Conservation (phyloP, 2,329 filamentous ascomycete genomes). For the Zymoseptoria brevis region DNA sequence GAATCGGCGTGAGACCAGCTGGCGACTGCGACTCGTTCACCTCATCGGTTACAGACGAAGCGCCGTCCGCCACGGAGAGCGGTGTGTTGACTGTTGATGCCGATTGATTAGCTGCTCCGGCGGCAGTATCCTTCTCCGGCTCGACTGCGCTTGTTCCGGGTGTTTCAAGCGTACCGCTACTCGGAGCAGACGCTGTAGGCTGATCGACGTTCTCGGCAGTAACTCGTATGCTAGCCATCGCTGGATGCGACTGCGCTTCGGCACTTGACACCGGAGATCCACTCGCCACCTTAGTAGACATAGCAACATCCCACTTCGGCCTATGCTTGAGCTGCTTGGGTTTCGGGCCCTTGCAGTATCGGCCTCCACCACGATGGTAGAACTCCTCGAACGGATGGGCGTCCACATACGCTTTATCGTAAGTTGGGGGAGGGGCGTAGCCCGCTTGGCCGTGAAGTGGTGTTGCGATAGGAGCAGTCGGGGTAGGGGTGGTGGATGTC, state of each 20-base stretch:
- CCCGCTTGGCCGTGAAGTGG: neutral
- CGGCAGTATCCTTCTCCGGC: neutral
- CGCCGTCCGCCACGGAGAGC: neutral
- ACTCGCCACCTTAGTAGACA: neutral
- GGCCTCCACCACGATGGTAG: slow-evolving; percentile 9
- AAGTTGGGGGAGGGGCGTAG: neutral
- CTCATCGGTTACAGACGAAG: neutral
- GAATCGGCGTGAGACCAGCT: neutral
- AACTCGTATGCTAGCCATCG: neutral
- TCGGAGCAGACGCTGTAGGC: neutral
- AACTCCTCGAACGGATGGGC: slow-evolving; percentile 11
- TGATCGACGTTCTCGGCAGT: neutral
- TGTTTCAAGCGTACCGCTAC: neutral
- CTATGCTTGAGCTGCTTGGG: neutral
- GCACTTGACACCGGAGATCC: neutral
- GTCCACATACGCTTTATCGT: slow-evolving; percentile 8
- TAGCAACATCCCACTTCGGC: neutral
- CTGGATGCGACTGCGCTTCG: neutral
- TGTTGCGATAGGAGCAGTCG: neutral
- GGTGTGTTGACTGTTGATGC: neutral
- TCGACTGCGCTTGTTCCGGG: neutral
- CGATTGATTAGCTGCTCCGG: too few species aligned
- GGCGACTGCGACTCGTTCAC: neutral
- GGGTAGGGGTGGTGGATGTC: neutral
- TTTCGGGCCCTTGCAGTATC: slow-evolving; percentile 1